Evolutionary conservation across 768 basidiomycete species (phyloP).

Genomic region (Podaxis sp.): DNA sequence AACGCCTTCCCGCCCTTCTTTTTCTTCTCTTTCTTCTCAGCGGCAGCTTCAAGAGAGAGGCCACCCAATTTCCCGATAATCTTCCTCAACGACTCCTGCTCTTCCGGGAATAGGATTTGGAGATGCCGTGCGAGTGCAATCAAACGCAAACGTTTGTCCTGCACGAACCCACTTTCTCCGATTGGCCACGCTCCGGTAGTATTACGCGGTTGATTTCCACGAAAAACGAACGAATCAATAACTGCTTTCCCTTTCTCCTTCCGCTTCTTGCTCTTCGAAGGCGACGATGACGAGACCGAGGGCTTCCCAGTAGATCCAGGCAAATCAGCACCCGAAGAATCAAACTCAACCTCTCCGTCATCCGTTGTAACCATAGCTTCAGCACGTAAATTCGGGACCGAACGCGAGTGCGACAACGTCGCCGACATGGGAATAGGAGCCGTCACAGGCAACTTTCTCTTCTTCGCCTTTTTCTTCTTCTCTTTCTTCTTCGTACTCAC

Average conservation of each 20-base stretch:
- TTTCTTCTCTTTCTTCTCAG: slow-evolving; percentile 12
- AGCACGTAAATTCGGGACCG: slow-evolving; percentile 11
- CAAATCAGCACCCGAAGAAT: neutral
- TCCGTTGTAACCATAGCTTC: neutral
- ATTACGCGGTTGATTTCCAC: slow-evolving; percentile 1
- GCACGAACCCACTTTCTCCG: slow-evolving; percentile 4
- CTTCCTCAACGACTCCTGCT: slow-evolving; percentile 26
- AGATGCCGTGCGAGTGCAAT: slow-evolving; percentile 54
- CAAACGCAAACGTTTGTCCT: slow-evolving; percentile 36
- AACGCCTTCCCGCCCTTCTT: slow-evolving; percentile 8
- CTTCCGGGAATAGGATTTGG: slow-evolving; percentile 51
- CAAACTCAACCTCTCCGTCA: neutral
- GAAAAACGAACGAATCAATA: neutral
- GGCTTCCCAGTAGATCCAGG: neutral
- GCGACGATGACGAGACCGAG: neutral
- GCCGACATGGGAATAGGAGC: neutral
- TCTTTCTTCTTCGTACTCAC: slow-evolving; percentile 9
- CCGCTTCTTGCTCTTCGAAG: neutral
- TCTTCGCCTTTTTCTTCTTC: slow-evolving; percentile 12
- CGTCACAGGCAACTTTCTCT: slow-evolving; percentile 9
- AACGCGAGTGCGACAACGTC: slow-evolving; percentile 12
- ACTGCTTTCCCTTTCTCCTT: neutral
- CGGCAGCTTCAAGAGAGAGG: slow-evolving; percentile 5
- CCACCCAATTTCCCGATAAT: slow-evolving; percentile 22
- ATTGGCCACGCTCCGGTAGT: slow-evolving; percentile 2